Base-by-base conservation (phyloP, 169 alveolate genomes). In the Plasmodium gonderi region DNA sequence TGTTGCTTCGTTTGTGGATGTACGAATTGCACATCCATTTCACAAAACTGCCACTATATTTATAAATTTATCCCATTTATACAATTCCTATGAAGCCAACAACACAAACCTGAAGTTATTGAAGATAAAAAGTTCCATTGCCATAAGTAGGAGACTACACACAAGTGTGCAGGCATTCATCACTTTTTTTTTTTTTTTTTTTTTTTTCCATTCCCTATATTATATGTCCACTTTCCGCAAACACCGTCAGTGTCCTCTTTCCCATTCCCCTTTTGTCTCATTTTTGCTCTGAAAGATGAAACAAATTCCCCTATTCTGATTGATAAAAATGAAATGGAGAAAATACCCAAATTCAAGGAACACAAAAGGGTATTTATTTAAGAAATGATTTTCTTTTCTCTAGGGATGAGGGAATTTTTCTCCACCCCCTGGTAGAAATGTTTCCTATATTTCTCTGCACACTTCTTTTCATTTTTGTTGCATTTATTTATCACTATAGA, bases 81-180 rank as follows among this genome's bases (percentile, higher is more conserved):
- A 12, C 47, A n/a, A n/a, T n/a, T 29, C 40, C 20, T 31, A 38
- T 17, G 20, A 14, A 79, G 17, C 29, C 45, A 20, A 44, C 49
- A 65, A 26, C 17, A n/a, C 77, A 51, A 69, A 54, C 17, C n/a
- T 79, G 23, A 67, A 79, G 31, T 29, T 79, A 12, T 40, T 79
- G 65, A 79, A 79, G 65, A 79, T 79, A 29, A 79, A 79, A 49
- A 29, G 76, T 79, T 79, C 90, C 77, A 47, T 79, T 42, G 49
- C 40, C 23, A 11, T 79, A 49, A 68, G 90, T 79, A 79, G 38
- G 60, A 51, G 60, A 51, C 68, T 0, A 8, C 40, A 26, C 33
- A 29, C 31, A 77, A 8, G 12, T 42, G 67, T 42, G 72, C n/a
- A 77, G 85, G 36, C 29, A 14, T 14, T 74, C 23, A 7, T 31